Conservation (phyloP, 2,329 filamentous ascomycete genomes). For the Samsoniella hepiali region DNA sequence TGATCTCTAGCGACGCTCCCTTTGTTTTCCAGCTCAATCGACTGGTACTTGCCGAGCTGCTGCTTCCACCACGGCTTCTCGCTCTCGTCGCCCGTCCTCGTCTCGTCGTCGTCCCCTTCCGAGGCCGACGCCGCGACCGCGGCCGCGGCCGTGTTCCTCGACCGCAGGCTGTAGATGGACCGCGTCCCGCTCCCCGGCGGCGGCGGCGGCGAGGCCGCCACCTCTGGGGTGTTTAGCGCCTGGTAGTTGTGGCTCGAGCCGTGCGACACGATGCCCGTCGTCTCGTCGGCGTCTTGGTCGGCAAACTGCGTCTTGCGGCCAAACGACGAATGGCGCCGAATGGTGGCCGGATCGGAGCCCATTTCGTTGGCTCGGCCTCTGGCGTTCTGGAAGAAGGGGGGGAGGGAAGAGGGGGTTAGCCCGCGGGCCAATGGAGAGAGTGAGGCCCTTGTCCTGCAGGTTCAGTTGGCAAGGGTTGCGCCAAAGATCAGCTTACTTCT, state of each 20-base stretch:
- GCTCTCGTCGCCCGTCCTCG: constrained; percentile 19
- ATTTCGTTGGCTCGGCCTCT: constrained; percentile 43
- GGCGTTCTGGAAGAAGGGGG: constrained; percentile 34
- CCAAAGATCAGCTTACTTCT: constrained; percentile 36
- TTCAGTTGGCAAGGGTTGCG: background rate
- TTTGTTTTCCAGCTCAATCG: constrained; percentile 79
- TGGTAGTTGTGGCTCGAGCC: constrained; percentile 40
- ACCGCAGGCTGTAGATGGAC: constrained; percentile 22
- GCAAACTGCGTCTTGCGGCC: constrained; percentile 19
- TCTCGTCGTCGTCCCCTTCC: constrained; percentile 25
- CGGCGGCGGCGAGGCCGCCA: background rate
- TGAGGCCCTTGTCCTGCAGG: no score
- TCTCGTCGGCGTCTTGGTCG: constrained; percentile 37
- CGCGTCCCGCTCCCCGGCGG: constrained; percentile 6
- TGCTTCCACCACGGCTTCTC: constrained; percentile 49
- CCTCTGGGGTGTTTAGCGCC: constrained; percentile 30
- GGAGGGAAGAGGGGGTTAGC: background rate
- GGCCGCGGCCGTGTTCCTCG: constrained; percentile 20
- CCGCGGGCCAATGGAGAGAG: background rate
- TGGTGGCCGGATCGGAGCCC: constrained; percentile 26
- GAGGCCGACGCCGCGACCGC: constrained; percentile 22
- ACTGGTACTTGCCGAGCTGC: constrained; percentile 48
- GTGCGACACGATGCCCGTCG: constrained; percentile 38
- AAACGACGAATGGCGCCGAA: constrained; percentile 16
- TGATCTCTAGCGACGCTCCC: constrained; percentile 81